Evolutionary conservation across 495 filamentous ascomycete genomes (phyloP).

Genomic region (Penicillium pancosmium): DNA sequence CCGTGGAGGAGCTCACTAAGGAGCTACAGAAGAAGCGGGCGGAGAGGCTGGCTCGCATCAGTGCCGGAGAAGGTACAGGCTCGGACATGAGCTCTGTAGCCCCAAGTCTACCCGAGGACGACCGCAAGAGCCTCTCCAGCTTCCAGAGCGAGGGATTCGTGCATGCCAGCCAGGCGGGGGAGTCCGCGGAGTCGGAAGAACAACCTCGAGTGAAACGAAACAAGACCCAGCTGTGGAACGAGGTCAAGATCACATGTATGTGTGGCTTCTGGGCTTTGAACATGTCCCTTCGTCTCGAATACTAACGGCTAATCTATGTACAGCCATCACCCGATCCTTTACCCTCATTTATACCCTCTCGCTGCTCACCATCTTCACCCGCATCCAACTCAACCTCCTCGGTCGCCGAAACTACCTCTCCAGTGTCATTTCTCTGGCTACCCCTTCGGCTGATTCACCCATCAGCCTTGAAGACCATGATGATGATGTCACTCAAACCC

Average conservation of each 20-base stretch:
- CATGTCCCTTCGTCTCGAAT: background rate
- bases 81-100: constrained; percentile 70
- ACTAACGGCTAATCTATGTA: background rate
- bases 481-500: constrained; percentile 75
- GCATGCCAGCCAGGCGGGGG: constrained; percentile 73
- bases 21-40: constrained; percentile 95
- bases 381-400: constrained; percentile 96
- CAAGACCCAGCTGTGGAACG: constrained; percentile 94
- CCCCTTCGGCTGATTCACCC: constrained; percentile 57
- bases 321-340: constrained; percentile 87
- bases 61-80: constrained; percentile 51
- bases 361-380: constrained; percentile 86
- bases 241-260: constrained; percentile 94
- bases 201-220: constrained; percentile 64
- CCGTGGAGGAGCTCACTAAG: constrained; percentile 85
- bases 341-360: constrained; percentile 90
- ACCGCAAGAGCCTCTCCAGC: constrained; percentile 74
- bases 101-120: constrained; percentile 81
- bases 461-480: constrained; percentile 91
- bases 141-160: constrained; percentile 77
- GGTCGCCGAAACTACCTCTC: constrained; percentile 93
- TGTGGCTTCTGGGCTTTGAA: constrained; percentile 3
- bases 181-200: constrained; percentile 45
- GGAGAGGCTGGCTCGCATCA: constrained; percentile 64
- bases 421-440: constrained; percentile 87